Percentiles rank a stretch among this genome's conserved stretches.
These are phyloP conservation scores for Fraxinus ornus DNA, from an alignment of 305 asterid species.

Conservation along the genomic window DNA sequence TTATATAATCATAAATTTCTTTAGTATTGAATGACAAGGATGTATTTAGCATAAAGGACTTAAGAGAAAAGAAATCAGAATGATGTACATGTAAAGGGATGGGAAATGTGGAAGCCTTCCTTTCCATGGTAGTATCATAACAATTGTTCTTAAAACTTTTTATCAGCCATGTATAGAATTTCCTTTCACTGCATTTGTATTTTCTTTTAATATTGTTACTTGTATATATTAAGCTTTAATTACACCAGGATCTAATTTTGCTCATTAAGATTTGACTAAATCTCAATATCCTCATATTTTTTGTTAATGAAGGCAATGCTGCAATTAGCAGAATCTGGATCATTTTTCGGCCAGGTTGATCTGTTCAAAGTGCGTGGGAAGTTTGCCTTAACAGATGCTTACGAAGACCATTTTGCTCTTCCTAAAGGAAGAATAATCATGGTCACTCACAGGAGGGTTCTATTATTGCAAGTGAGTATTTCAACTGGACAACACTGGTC, in stretches of 20 bases:
- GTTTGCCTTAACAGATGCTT: slow-evolving; percentile 94
- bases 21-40: background rate
- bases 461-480: slow-evolving; percentile 79
- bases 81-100: background rate
- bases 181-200: background rate
- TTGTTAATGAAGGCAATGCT: slow-evolving; percentile 61
- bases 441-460: slow-evolving; percentile 83
- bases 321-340: slow-evolving; percentile 91
- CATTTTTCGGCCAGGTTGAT: slow-evolving; percentile 88
- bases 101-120: background rate
- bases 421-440: slow-evolving; percentile 85
- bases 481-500: slow-evolving; percentile 6
- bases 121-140: background rate
- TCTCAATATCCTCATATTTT: slow-evolving; percentile 22
- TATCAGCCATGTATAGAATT: background rate
- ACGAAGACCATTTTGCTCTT: slow-evolving; percentile 84
- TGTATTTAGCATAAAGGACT: background rate
- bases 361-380: slow-evolving; percentile 97
- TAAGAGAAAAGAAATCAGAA: background rate
- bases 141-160: background rate
- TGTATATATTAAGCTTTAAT: slow-evolving; percentile 6
- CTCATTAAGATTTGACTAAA: slow-evolving; percentile 11
- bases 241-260: background rate
- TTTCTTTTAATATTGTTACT: slow-evolving; percentile 1
- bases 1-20: slow-evolving; percentile 1